Evolutionary conservation across 352 stramenopile genomes (phyloP).

Genomic region (Pythium brassicae): DNA sequence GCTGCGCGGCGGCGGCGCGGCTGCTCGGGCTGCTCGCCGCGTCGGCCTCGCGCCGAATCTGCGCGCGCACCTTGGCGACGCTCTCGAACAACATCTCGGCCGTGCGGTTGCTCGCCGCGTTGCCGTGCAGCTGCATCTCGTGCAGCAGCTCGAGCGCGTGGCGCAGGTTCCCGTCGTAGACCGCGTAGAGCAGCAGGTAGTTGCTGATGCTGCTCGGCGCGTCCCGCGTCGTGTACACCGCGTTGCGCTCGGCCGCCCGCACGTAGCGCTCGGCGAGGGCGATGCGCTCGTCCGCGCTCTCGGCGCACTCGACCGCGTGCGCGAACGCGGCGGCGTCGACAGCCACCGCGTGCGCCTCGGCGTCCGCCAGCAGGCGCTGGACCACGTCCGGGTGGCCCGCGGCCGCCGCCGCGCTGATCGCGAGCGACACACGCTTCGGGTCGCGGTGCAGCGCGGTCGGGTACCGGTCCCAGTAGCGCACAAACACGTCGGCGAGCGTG

Average conservation of each 20-base stretch:
- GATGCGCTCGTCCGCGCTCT: conserved; percentile 35
- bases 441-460: conserved; percentile 32
- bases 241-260: conserved; percentile 41
- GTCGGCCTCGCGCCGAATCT: conserved; percentile 9
- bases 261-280: conserved; percentile 57
- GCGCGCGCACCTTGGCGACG: conserved; percentile 43
- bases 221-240: conserved; percentile 47
- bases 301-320: conserved; percentile 47
- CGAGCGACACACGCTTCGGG: conserved; percentile 52
- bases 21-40: too few relatives aligned
- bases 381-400: conserved; percentile 28
- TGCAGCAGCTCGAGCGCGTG: conserved; percentile 75
- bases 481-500: conserved; percentile 28
- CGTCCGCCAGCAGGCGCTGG: conserved; percentile 39
- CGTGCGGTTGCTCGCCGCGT: conserved; percentile 34
- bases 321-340: conserved; percentile 65
- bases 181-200: conserved; percentile 55
- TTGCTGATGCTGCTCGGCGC: conserved; percentile 53
- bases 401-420: conserved; percentile 46
- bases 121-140: conserved; percentile 70
- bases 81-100: conserved; percentile 48
- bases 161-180: conserved; percentile 66
- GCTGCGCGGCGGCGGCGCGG: not conserved
- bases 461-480: conserved; percentile 47
- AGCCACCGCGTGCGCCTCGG: conserved; percentile 27